Conservation (phyloP, 129 eudicot species). For the Saposhnikovia divaricata region DNA sequence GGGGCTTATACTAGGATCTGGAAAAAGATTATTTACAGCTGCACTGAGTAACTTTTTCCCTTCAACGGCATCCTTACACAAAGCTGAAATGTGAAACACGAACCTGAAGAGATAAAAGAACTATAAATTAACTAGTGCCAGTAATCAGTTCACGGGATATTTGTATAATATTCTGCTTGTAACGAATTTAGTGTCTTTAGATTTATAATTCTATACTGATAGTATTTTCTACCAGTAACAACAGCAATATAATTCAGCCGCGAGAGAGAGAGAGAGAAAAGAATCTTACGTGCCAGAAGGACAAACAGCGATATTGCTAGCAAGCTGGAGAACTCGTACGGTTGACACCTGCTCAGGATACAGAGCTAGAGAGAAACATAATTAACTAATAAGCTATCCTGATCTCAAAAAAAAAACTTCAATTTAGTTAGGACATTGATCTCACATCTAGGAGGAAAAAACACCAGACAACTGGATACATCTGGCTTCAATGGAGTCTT, state of each 20-base stretch:
- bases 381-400: conserved; percentile 11
- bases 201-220: not conserved
- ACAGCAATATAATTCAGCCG: not conserved
- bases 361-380: conserved; percentile 46
- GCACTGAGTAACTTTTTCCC: conserved; percentile 57
- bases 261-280: conserved; percentile 3
- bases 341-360: conserved; percentile 70
- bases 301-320: conserved; percentile 73
- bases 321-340: conserved; percentile 68
- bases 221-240: not conserved
- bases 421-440: not conserved
- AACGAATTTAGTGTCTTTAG: not conserved
- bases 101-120: conserved; percentile 41
- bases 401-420: not conserved
- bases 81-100: conserved; percentile 62
- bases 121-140: not conserved
- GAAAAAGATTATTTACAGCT: conserved; percentile 54
- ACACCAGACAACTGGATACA: conserved; percentile 59
- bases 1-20: conserved; percentile 25
- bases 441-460: conserved; percentile 90
- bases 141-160: not conserved
- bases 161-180: not conserved
- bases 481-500: conserved; percentile 49
- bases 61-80: conserved; percentile 51
- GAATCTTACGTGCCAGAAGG: conserved; percentile 72